Base-by-base conservation (phyloP, 192 early-diverging fungal species). In the Entomortierella beljakovae region DNA sequence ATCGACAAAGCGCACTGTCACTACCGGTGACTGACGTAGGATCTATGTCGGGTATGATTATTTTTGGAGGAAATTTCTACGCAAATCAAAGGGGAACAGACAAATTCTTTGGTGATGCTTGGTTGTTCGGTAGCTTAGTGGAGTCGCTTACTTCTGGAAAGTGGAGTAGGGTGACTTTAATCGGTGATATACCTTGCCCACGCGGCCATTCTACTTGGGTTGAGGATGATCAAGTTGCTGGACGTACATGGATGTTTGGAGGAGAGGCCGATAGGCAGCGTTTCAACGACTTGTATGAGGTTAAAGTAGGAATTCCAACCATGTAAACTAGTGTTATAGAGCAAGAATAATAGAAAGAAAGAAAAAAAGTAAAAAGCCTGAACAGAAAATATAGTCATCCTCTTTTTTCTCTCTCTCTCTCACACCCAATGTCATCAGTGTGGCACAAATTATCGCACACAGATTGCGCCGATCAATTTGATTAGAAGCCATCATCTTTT, bases 191-290 rank as follows among this genome's bases (percentile, higher is more conserved):
- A 68, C 65, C 65, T 56, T 68, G 65, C 42, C 52, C 65, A 34
- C 65, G 65, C 11, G 65, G 65, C 20, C 65, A 68, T 57, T 55
- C 10, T 57, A 57, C 55, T 18, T 69, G 67, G 67, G 67, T 69
- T 38, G 35, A 48, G 33, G 67, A 69, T 20, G 67, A 69, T 60
- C 67, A 69, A 60, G 57, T 52, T 35, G 57, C 49, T 52, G 67
- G 67, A 53, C 67, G 67, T 52, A 59, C 67, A 42, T 69, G 67
- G 67, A 69, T 69, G 67, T 69, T 69, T 59, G 67, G 67, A 69
- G 67, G 67, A 38, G 67, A 69, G 49, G 67, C 67, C 57, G n/a
- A 69, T 32, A 69, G 67, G 48, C 32, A 69, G 56, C 67, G 67
- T 34, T 69, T 69, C 57, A 60, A 53, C 67, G 67, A 69, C 34